phyloP scores from a whole-genome alignment of 495 filamentous ascomycete genomes.

The Penicillium tannophilum region DNA sequence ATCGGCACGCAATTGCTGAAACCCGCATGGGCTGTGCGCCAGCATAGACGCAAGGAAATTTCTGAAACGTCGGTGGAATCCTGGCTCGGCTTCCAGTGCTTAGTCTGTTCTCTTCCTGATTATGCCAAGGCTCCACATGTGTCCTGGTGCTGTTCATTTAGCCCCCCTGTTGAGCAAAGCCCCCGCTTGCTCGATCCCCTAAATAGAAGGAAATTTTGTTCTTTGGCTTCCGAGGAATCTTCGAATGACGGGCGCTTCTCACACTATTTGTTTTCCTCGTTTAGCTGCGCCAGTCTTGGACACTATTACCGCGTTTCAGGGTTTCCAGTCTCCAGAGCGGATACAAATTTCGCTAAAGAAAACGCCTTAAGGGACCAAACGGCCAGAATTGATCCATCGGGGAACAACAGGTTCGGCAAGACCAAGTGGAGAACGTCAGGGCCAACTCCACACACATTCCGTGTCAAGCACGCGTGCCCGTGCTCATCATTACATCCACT shows the following conservation, averaged over 20 bases:
- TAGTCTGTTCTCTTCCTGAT: background rate
- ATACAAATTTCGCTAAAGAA: background rate
- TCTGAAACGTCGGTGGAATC: constrained; percentile 31
- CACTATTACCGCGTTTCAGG: background rate
- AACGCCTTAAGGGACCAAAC: constrained; percentile 1
- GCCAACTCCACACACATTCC: background rate
- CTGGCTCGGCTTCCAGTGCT: constrained; percentile 7
- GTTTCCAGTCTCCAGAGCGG: background rate
- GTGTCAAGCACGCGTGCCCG: background rate
- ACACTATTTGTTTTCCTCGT: background rate
- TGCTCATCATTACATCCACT: background rate
- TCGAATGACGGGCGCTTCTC: background rate
- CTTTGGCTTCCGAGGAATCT: background rate
- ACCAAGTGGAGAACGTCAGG: background rate
- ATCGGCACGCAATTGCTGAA: constrained; percentile 26
- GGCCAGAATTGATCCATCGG: background rate
- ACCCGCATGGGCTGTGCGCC: constrained; percentile 18
- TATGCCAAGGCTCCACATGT: background rate
- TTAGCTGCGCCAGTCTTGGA: background rate
- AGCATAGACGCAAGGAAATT: constrained; percentile 19
- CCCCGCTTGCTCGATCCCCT: background rate
- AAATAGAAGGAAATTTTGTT: background rate
- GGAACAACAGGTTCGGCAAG: background rate
- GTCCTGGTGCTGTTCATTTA: background rate
- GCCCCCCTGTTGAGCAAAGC: background rate